These are phyloP conservation scores for Ophiocordyceps unilateralis DNA, from an alignment of 2,329 filamentous ascomycete species.

Conservation along the genomic window DNA sequence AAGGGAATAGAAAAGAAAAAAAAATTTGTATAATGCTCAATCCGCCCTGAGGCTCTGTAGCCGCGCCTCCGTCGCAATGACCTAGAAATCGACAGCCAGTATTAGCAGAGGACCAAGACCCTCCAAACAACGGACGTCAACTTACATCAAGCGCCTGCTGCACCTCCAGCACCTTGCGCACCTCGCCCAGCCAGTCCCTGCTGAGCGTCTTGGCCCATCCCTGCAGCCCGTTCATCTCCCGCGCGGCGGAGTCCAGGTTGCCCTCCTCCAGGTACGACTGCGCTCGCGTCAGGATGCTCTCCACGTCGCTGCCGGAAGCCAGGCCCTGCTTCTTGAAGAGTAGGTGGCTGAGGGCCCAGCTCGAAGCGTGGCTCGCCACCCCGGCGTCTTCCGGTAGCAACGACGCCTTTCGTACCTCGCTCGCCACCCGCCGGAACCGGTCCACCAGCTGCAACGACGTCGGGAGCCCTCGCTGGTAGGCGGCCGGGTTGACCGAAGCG, in stretches of 20 bases:
- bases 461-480: slow-evolving; percentile 84
- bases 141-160: slow-evolving; percentile 89
- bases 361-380: slow-evolving; percentile 84
- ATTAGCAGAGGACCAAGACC: background rate
- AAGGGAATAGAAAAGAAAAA: slow-evolving; percentile 14
- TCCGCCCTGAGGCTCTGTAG: slow-evolving; percentile 77
- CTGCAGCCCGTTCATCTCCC: slow-evolving; percentile 84
- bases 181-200: slow-evolving; percentile 84
- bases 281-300: slow-evolving; percentile 79
- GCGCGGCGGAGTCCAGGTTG: slow-evolving; percentile 73
- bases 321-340: slow-evolving; percentile 90
- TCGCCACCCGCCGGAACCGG: slow-evolving; percentile 82
- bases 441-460: slow-evolving; percentile 77
- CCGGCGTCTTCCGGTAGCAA: slow-evolving; percentile 86
- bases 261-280: slow-evolving; percentile 88
- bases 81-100: slow-evolving; percentile 26
- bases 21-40: slow-evolving; percentile 25
- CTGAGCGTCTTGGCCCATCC: slow-evolving; percentile 95
- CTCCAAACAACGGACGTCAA: slow-evolving; percentile 7
- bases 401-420: slow-evolving; percentile 85
- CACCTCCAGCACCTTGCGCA: slow-evolving; percentile 83
- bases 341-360: slow-evolving; percentile 76
- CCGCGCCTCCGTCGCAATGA: slow-evolving; percentile 79
- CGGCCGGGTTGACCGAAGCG: slow-evolving; percentile 82
- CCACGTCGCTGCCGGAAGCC: slow-evolving; percentile 73